phyloP scores from a whole-genome alignment of 345 rosid species.

The Mercurialis annua region DNA sequence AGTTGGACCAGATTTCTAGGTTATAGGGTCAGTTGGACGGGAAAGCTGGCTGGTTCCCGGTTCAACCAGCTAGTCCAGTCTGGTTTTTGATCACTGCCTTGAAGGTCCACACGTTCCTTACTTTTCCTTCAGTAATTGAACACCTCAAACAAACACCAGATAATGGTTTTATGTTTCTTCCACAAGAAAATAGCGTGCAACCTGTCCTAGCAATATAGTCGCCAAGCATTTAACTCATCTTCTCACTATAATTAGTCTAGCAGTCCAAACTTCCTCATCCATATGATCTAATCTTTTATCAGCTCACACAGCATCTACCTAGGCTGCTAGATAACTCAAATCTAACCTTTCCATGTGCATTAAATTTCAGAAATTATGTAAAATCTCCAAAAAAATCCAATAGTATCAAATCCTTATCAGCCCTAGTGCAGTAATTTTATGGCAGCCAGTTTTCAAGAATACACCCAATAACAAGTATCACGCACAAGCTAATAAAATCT shows the following conservation, averaged over 20 bases:
- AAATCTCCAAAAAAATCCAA: background rate
- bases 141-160: background rate
- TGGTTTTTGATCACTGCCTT: background rate
- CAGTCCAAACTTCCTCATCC: background rate
- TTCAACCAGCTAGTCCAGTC: too few relatives aligned
- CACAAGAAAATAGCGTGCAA: background rate
- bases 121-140: background rate
- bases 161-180: background rate
- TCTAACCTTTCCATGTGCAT: background rate
- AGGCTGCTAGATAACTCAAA: background rate
- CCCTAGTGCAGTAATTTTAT: background rate
- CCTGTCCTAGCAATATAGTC: background rate
- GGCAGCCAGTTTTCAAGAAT: background rate
- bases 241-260: background rate
- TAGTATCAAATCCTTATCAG: background rate
- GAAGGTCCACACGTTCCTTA: background rate
- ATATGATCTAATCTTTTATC: background rate
- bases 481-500: background rate
- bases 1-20: too few relatives aligned
- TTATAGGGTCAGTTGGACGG: too few relatives aligned
- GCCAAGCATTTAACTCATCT: background rate
- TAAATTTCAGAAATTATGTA: background rate
- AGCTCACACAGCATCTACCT: background rate
- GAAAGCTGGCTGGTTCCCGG: too few relatives aligned
- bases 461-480: background rate